These are phyloP conservation scores for Rhododendron williamsianum DNA, from an alignment of 148 eudicot species.

Conservation along the genomic window DNA sequence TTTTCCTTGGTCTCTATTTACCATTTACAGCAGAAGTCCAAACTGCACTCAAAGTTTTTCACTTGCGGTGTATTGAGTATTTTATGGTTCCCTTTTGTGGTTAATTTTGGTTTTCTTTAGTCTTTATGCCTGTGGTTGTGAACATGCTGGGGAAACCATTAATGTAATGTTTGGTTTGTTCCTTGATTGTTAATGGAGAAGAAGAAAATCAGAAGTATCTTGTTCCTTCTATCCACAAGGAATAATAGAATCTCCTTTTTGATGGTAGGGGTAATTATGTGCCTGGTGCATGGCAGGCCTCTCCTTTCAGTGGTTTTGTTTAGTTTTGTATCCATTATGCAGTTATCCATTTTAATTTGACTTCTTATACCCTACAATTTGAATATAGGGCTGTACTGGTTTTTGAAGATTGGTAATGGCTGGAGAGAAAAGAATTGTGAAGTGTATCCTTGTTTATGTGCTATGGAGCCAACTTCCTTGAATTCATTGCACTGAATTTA, in stretches of 20 bases:
- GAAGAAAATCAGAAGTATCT: background rate
- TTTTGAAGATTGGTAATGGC: conserved; percentile 27
- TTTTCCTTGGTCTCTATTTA: background rate
- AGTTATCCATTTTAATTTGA: background rate
- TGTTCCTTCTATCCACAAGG: conserved; percentile 2
- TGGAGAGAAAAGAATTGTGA: conserved; percentile 32
- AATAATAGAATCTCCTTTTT: background rate
- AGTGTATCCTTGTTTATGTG: conserved; percentile 24
- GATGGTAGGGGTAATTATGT: background rate
- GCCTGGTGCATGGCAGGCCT: background rate
- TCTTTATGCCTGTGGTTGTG: background rate
- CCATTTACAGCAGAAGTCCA: background rate
- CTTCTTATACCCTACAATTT: background rate
- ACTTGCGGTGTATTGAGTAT: conserved; percentile 6
- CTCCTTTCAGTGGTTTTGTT: background rate
- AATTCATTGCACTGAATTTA: background rate
- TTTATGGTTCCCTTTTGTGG: background rate
- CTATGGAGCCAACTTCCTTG: background rate
- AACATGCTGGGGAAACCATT: background rate
- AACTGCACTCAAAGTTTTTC: background rate
- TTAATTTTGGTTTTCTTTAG: background rate
- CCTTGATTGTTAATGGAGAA: background rate
- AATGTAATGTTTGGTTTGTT: background rate
- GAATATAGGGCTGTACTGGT: conserved; percentile 12
- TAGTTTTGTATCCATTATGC: background rate